These are phyloP conservation scores for Pulveroboletus frians DNA, from an alignment of 768 basidiomycete species.

Conservation along the genomic window DNA sequence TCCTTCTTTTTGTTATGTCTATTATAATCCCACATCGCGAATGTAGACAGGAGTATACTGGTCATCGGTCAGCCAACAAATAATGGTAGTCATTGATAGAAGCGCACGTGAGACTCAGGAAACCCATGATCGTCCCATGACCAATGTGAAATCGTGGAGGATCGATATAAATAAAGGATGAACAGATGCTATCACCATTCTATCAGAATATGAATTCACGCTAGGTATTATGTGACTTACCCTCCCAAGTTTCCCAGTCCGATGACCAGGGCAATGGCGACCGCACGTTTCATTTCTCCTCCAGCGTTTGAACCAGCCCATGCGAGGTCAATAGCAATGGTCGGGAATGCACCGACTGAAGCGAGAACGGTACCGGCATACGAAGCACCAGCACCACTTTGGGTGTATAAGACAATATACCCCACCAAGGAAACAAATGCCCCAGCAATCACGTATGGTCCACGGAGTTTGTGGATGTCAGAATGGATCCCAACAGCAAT, in stretches of 20 bases:
- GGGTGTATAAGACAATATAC: conserved; percentile 44
- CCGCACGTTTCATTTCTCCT: conserved; percentile 49
- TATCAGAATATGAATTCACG: conserved; percentile 2
- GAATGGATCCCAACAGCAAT: conserved; percentile 39
- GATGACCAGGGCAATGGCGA: conserved; percentile 49
- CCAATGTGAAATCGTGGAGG: conserved; percentile 36
- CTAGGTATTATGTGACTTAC: conserved; percentile 20
- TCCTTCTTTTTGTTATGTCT: conserved; percentile 47
- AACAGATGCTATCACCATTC: conserved; percentile 30
- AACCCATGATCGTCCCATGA: conserved; percentile 36
- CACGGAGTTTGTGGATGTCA: conserved; percentile 39
- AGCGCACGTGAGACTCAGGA: conserved; percentile 26
- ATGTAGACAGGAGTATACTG: conserved; percentile 38
- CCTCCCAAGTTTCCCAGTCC: conserved; percentile 55
- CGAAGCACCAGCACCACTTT: conserved; percentile 17
- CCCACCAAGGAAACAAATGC: conserved; percentile 44
- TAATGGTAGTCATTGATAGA: conserved; percentile 9
- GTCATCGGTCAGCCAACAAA: conserved; percentile 24
- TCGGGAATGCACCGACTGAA: conserved; percentile 49
- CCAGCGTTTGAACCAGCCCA: conserved; percentile 56
- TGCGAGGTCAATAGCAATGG: conserved; percentile 43
- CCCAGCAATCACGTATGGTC: conserved; percentile 45
- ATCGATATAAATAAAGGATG: conserved; percentile 39
- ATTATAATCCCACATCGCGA: conserved; percentile 47
- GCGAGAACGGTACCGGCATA: conserved; percentile 49